Evolutionary conservation across 1,139 yeast genomes (phyloP).

Genomic region (Suhomyces bokatorum): DNA sequence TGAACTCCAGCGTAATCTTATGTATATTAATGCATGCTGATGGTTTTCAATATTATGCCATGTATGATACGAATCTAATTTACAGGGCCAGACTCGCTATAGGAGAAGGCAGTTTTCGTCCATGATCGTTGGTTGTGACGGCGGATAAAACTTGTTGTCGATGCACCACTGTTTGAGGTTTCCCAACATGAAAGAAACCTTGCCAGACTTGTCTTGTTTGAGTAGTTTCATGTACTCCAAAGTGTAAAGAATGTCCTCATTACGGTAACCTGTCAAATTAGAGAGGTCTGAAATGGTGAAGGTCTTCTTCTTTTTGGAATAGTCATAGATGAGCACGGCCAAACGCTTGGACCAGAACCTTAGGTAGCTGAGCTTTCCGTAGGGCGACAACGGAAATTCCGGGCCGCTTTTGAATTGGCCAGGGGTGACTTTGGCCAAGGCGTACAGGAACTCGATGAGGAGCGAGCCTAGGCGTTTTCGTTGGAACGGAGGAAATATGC

Average conservation of each 20-base stretch:
- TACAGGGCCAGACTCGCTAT: slow-evolving; percentile 7
- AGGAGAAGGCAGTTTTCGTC: slow-evolving; percentile 31
- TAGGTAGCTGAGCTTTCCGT: slow-evolving; percentile 72
- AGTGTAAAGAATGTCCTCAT: slow-evolving; percentile 66
- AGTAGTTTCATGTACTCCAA: slow-evolving; percentile 62
- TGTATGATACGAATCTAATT: slow-evolving; percentile 3
- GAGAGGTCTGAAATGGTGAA: slow-evolving; percentile 57
- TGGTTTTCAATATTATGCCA: neutral
- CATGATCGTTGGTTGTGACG: slow-evolving; percentile 26
- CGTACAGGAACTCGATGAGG: slow-evolving; percentile 81
- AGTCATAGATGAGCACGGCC: slow-evolving; percentile 21
- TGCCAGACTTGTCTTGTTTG: slow-evolving; percentile 17
- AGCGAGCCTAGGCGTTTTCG: slow-evolving; percentile 74
- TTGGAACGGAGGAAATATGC: slow-evolving; percentile 92
- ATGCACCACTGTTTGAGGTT: slow-evolving; percentile 35
- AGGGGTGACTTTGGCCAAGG: slow-evolving; percentile 55
- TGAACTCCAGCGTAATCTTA: slow-evolving; percentile 23
- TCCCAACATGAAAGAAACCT: slow-evolving; percentile 21
- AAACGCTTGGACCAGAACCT: slow-evolving; percentile 69
- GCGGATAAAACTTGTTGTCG: slow-evolving; percentile 25
- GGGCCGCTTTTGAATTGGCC: slow-evolving; percentile 72
- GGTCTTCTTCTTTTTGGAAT: slow-evolving; percentile 14
- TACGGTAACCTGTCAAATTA: slow-evolving; percentile 63
- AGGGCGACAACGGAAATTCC: slow-evolving; percentile 83
- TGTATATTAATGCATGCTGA: slow-evolving; percentile 5